Conservation (phyloP, 768 basidiomycete genomes). For the Lactifluus pinguis region DNA sequence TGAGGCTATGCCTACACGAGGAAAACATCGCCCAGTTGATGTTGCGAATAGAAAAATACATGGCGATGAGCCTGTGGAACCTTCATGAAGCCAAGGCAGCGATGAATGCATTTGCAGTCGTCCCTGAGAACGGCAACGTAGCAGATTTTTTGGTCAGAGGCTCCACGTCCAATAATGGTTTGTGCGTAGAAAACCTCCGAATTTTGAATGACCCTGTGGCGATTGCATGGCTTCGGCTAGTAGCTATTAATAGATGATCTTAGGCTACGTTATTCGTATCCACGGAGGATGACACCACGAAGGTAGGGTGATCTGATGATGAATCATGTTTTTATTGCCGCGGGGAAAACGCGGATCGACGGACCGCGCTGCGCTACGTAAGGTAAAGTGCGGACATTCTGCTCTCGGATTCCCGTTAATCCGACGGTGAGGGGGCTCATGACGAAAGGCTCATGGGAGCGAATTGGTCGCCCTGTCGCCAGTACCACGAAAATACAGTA, state of each 20-base stretch:
- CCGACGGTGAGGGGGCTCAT: neutral
- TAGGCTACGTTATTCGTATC: neutral
- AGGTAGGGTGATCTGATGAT: neutral
- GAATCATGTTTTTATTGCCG: neutral
- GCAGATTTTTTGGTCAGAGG: too few relatives aligned
- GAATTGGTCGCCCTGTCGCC: neutral
- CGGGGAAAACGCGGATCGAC: neutral
- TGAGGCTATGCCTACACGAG: neutral
- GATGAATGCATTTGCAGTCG: neutral
- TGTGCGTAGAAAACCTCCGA: too few relatives aligned
- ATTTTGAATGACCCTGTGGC: too few relatives aligned
- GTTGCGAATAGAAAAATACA: neutral
- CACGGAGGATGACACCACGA: neutral
- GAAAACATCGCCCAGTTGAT: neutral
- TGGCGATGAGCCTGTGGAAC: neutral
- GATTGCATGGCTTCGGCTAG: neutral
- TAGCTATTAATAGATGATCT: neutral
- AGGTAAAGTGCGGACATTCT: neutral
- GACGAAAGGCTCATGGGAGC: neutral
- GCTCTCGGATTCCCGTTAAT: neutral
- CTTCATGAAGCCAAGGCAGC: neutral
- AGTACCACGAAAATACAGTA: neutral
- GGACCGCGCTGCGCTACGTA: neutral
- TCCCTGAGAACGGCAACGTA: neutral
- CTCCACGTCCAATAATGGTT: too few relatives aligned